Evolutionary conservation across 495 filamentous ascomycete genomes (phyloP).

Genomic region (Pseudoneurospora amorphoporcata): DNA sequence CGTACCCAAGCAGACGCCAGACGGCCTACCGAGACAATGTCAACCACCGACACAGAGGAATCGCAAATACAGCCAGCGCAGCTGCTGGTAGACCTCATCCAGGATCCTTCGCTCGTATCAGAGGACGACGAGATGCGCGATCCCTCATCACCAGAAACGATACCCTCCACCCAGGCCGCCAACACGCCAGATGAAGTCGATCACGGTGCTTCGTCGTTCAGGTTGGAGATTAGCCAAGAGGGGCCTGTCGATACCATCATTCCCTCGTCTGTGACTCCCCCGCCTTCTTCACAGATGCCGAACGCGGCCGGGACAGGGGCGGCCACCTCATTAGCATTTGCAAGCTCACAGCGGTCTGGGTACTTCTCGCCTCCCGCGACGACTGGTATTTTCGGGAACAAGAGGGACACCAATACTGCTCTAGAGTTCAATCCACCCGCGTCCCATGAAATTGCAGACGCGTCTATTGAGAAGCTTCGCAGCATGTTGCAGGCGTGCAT

Average conservation of each 20-base stretch:
- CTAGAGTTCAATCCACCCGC: conserved; percentile 48
- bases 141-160: conserved; percentile 30
- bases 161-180: conserved; percentile 34
- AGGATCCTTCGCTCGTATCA: conserved; percentile 31
- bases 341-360: conserved; percentile 31
- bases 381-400: conserved; percentile 31
- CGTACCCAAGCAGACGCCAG: background rate
- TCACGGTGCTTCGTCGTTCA: conserved; percentile 26
- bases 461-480: conserved; percentile 48
- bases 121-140: conserved; percentile 19
- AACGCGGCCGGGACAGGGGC: conserved; percentile 20
- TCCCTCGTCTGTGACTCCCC: conserved; percentile 55
- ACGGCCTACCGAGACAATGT: background rate
- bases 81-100: conserved; percentile 16
- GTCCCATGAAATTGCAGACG: conserved; percentile 52
- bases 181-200: conserved; percentile 23
- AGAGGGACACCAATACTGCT: conserved; percentile 39
- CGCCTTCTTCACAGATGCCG: conserved; percentile 60
- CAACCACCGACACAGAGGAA: conserved; percentile 10
- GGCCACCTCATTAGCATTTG: conserved; percentile 30
- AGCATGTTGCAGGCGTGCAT: conserved; percentile 39
- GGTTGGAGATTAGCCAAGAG: conserved; percentile 32
- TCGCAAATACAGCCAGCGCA: conserved; percentile 1
- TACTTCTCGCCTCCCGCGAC: conserved; percentile 50
- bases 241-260: conserved; percentile 24